Base-by-base conservation (phyloP, 164 flowering plant genomes). In the Protea cynaroides region DNA sequence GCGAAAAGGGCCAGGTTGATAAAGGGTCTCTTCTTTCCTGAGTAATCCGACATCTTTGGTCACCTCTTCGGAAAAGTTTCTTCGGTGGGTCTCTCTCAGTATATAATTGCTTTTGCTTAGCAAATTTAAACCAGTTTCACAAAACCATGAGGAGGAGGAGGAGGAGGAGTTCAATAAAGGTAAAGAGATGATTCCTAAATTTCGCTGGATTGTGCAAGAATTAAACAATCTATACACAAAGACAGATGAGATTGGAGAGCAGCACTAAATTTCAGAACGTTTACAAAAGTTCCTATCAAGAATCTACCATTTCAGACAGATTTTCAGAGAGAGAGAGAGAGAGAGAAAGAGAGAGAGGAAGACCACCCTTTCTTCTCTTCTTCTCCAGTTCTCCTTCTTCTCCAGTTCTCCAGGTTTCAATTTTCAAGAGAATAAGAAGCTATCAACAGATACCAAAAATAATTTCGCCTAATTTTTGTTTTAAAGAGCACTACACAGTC, bases 1-100 rank as follows among this genome's bases (percentile, higher is more conserved):
- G 62, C 54, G 72, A 79, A 76, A 24, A 79, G 71, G 37, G 75
- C 70, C 3, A 76, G 72, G 19, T 34, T 67, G 63, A 78, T 67
- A 6, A 69, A 52, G 17, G 63, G 67, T 19, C 56, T 73, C 65
- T 37, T 68, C 66, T 72, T 76, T 23, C 63, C 55, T 0, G 66
- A 61, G 46, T 56, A 56, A 22, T 25, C 64, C 54, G 61, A 51
- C 72, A 65, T 68, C 44, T n/a, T n/a, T 58, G 11, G 29, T 23
- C 60, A 21, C 50, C 50, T 29, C 25, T 40, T 22, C 7, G 43
- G 18, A 59, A 58, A 54, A 9, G 4, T 58, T 36, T 58, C 61
- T 58, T n/a, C 0, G 17, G 17, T 59, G 24, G 24, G 14, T 36
- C 46, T 59, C 62, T 8, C 47, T 37, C 46, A 18, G 23, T n/a